A percentile compares a stretch with the other conserved stretches of the same genome.
Conservation (phyloP, 2,329 filamentous ascomycete genomes). For the Albifimbria verrucaria region DNA sequence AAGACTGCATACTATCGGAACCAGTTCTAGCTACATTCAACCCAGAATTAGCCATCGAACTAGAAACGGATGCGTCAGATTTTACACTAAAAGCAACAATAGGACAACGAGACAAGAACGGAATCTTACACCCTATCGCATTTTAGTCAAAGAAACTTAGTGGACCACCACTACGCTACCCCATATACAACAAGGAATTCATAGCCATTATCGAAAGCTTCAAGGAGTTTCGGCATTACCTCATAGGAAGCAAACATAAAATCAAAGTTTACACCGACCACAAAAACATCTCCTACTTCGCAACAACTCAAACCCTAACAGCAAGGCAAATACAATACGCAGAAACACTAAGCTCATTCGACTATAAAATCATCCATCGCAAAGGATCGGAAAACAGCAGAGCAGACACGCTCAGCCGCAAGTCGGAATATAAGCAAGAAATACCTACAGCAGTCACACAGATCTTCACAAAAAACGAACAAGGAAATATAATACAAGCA, state of each 20-base stretch:
- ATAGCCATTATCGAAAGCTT: background rate
- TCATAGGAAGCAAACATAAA: background rate
- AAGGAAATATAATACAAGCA: background rate
- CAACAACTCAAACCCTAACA: background rate
- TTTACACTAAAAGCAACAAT: conserved; percentile 4
- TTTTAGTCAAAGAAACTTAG: background rate
- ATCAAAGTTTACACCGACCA: background rate
- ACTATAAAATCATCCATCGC: background rate
- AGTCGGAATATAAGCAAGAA: background rate
- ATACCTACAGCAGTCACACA: background rate
- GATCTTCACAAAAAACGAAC: background rate
- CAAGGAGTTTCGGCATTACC: background rate
- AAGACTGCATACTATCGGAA: conserved; percentile 5
- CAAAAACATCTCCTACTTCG: background rate
- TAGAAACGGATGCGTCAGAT: conserved; percentile 11
- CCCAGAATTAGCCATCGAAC: conserved; percentile 3
- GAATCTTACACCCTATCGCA: background rate
- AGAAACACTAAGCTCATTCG: background rate
- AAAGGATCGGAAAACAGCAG: background rate
- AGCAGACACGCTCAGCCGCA: background rate
- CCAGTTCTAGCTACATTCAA: conserved; percentile 8
- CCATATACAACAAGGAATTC: background rate
- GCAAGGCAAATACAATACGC: conserved; percentile 1
- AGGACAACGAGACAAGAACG: background rate
- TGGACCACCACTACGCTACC: background rate